Conservation (phyloP, 2,329 filamentous ascomycete species). For the Orbilia blumenaviensis region DNA sequence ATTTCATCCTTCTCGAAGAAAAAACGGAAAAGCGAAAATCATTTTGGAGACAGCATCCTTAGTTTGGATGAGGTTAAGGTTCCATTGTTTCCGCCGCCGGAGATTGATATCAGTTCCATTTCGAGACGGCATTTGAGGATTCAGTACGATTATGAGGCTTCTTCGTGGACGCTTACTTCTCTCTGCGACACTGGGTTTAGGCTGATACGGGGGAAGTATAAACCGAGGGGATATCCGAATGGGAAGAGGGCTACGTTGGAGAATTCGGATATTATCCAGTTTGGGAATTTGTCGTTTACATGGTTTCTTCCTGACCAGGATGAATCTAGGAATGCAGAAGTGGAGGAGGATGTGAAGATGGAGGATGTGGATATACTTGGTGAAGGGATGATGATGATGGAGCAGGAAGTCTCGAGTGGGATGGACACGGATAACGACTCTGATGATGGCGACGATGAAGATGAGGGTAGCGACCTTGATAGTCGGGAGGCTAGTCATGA, state of each 20-base stretch:
- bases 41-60: background rate
- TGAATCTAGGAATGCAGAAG: constrained; percentile 16
- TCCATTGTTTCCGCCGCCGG: constrained; percentile 12
- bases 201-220: background rate
- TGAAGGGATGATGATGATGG: constrained; percentile 53
- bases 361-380: constrained; percentile 48
- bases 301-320: constrained; percentile 54
- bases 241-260: constrained; percentile 5
- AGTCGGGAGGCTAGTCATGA: constrained; percentile 54
- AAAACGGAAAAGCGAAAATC: constrained; percentile 2
- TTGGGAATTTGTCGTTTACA: constrained; percentile 47
- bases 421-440: constrained; percentile 38
- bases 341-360: constrained; percentile 37
- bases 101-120: constrained; percentile 7
- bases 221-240: constrained; percentile 33
- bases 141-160: constrained; percentile 36
- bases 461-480: constrained; percentile 52
- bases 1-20: background rate
- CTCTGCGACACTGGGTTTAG: constrained; percentile 38
- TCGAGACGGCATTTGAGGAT: constrained; percentile 34
- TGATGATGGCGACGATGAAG: constrained; percentile 48
- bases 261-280: constrained; percentile 28
- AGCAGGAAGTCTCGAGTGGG: background rate
- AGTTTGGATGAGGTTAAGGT: constrained; percentile 32
- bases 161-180: constrained; percentile 27